Evolutionary conservation across 2,329 filamentous ascomycete genomes (phyloP).

Genomic region (Ophiostoma populinum): DNA sequence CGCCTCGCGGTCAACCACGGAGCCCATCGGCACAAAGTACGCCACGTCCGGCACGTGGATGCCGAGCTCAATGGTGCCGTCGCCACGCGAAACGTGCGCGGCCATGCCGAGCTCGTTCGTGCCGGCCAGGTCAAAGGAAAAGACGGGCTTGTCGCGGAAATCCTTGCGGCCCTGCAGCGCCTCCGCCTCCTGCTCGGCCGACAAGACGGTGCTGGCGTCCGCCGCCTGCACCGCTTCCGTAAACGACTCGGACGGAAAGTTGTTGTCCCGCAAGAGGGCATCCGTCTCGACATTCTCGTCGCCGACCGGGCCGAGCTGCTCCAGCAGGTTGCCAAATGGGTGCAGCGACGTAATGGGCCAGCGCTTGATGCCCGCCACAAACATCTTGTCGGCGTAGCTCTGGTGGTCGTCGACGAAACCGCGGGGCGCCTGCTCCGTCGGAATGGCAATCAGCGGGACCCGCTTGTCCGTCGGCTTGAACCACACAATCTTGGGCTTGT

Average conservation of each 20-base stretch:
- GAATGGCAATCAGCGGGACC: slow-evolving; percentile 92
- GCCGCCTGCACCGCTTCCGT: slow-evolving; percentile 92
- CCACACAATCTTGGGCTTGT: slow-evolving; percentile 99
- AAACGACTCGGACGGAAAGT: slow-evolving; percentile 94
- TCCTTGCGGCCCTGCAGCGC: slow-evolving; percentile 59
- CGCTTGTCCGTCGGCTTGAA: slow-evolving; percentile 99
- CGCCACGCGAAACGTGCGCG: slow-evolving; percentile 72
- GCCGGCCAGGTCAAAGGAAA: slow-evolving; percentile 84
- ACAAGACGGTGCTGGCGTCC: slow-evolving; percentile 75
- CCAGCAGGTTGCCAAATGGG: slow-evolving; percentile 91
- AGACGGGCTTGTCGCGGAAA: slow-evolving; percentile 73
- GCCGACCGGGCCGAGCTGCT: slow-evolving; percentile 93
- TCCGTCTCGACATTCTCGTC: slow-evolving; percentile 96
- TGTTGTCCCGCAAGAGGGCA: slow-evolving; percentile 92
- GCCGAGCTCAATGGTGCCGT: slow-evolving; percentile 84
- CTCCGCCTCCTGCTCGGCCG: slow-evolving; percentile 53
- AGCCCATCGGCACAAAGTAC: slow-evolving; percentile 93
- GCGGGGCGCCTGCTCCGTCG: slow-evolving; percentile 89
- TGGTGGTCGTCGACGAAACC: slow-evolving; percentile 98
- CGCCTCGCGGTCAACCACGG: slow-evolving; percentile 86
- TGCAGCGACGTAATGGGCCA: slow-evolving; percentile 99
- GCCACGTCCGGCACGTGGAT: slow-evolving; percentile 90
- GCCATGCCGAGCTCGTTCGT: slow-evolving; percentile 82
- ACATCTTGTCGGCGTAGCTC: slow-evolving; percentile 93
- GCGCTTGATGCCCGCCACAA: slow-evolving; percentile 96